Evolutionary conservation across 768 basidiomycete genomes (phyloP).

Genomic region (Phaffia australis): DNA sequence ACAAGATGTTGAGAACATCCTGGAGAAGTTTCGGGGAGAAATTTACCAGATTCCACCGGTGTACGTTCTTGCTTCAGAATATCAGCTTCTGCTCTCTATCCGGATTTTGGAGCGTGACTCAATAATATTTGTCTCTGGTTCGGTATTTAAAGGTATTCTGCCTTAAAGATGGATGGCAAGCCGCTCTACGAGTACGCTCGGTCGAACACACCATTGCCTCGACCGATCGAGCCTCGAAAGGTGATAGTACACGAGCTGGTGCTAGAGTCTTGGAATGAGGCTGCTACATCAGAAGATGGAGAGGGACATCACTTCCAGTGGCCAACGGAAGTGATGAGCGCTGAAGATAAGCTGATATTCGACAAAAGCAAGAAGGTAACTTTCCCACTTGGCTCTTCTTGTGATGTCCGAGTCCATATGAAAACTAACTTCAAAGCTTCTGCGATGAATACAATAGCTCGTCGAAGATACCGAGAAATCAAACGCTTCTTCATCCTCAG

Average conservation of each 20-base stretch:
- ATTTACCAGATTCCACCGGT: slow-evolving; percentile 88
- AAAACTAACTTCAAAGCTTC: neutral
- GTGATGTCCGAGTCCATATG: too few species aligned
- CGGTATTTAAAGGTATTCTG: slow-evolving; percentile 63
- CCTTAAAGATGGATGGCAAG: slow-evolving; percentile 95
- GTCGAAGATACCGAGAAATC: neutral
- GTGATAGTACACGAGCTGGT: slow-evolving; percentile 73
- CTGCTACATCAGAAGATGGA: slow-evolving; percentile 37
- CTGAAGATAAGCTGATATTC: slow-evolving; percentile 59
- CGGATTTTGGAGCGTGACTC: neutral
- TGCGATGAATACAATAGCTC: neutral
- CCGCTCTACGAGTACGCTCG: slow-evolving; percentile 93
- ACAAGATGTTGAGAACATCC: slow-evolving; percentile 56
- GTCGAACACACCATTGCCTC: slow-evolving; percentile 75
- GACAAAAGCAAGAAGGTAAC: slow-evolving; percentile 49
- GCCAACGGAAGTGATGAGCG: slow-evolving; percentile 60
- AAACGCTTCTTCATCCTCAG: neutral
- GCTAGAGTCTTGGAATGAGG: slow-evolving; percentile 39
- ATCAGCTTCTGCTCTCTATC: neutral
- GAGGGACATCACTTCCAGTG: slow-evolving; percentile 61
- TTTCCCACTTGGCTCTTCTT: neutral
- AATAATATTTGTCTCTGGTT: neutral
- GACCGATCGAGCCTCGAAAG: slow-evolving; percentile 78
- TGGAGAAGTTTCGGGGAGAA: slow-evolving; percentile 69
- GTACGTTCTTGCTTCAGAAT: slow-evolving; percentile 41